These are phyloP conservation scores for Phymatotrichopsis omnivora DNA, from an alignment of 2,329 filamentous ascomycete species.

Conservation along the genomic window DNA sequence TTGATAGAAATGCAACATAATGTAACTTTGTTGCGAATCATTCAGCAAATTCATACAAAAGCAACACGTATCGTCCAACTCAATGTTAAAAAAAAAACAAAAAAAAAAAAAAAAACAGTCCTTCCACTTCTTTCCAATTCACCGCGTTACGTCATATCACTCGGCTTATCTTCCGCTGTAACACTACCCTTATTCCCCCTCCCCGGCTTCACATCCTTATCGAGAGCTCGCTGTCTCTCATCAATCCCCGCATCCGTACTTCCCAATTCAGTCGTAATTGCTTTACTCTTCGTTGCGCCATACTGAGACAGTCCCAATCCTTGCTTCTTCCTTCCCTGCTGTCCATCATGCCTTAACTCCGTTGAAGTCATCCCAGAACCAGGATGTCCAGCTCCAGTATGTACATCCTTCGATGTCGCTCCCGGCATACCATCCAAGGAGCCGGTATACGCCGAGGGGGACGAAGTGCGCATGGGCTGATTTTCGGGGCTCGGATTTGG, in stretches of 20 bases:
- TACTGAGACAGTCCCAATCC: constrained; percentile 4
- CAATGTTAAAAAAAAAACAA: too few relatives aligned
- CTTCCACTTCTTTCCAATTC: too few relatives aligned
- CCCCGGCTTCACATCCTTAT: constrained; percentile 3
- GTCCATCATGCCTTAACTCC: constrained; percentile 14
- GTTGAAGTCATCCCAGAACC: constrained; percentile 13
- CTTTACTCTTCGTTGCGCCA: background rate
- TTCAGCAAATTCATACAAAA: too few relatives aligned
- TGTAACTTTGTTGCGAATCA: too few relatives aligned
- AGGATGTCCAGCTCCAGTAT: constrained; percentile 10
- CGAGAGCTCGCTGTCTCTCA: constrained; percentile 6
- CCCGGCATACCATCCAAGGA: constrained; percentile 8
- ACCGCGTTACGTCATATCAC: too few relatives aligned
- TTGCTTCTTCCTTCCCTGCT: constrained; percentile 12
- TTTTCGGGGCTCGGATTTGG: constrained; percentile 3
- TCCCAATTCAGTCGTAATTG: background rate
- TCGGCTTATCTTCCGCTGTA: constrained; percentile 1
- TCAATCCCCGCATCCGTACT: background rate
- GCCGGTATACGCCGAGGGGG: background rate
- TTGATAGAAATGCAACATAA: too few relatives aligned
- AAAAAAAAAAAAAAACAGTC: too few relatives aligned
- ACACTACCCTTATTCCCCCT: background rate
- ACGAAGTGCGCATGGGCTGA: too few relatives aligned
- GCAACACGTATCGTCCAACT: too few relatives aligned
- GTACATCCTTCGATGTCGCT: constrained; percentile 10